These are phyloP conservation scores for Zygosaccharomyces bailii DNA, from an alignment of 805 yeast species.

Conservation along the genomic window DNA sequence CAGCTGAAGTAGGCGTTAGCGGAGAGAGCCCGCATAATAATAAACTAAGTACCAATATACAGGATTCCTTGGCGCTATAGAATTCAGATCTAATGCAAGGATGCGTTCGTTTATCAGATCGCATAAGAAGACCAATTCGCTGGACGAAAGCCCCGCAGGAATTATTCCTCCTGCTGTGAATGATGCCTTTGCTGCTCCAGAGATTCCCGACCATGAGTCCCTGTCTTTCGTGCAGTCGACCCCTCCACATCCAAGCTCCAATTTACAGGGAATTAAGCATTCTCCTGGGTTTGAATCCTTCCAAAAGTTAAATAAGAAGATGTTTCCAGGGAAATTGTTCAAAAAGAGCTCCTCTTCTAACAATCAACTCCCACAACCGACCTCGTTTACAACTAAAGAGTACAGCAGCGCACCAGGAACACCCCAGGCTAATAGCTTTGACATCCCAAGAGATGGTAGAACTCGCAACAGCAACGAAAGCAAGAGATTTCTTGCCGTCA, in stretches of 20 bases:
- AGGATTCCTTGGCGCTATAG: no score
- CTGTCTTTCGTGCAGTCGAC: conserved; percentile 15
- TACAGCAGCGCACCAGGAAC: conserved; percentile 15
- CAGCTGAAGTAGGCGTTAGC: no score
- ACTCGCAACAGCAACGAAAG: conserved; percentile 8
- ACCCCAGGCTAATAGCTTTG: conserved; percentile 13
- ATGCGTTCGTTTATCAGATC: conserved; percentile 43
- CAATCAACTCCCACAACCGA: conserved; percentile 8
- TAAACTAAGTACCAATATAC: no score
- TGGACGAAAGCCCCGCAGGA: conserved; percentile 26
- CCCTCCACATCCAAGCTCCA: conserved; percentile 16
- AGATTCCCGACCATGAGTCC: conserved; percentile 17
- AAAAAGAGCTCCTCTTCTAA: conserved; percentile 25
- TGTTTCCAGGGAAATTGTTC: conserved; percentile 30
- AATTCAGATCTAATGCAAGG: not conserved
- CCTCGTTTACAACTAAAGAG: conserved; percentile 8
- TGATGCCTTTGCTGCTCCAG: conserved; percentile 4
- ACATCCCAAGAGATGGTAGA: conserved; percentile 20
- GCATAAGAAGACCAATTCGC: conserved; percentile 37
- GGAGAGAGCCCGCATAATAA: no score
- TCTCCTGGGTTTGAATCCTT: conserved; percentile 33
- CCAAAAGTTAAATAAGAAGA: conserved; percentile 29
- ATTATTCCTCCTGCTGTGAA: conserved; percentile 6
- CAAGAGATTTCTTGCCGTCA: conserved; percentile 36
- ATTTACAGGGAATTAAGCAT: conserved; percentile 12